These are phyloP conservation scores for Misopates orontium DNA, from an alignment of 257 asterid species.

Conservation along the genomic window DNA sequence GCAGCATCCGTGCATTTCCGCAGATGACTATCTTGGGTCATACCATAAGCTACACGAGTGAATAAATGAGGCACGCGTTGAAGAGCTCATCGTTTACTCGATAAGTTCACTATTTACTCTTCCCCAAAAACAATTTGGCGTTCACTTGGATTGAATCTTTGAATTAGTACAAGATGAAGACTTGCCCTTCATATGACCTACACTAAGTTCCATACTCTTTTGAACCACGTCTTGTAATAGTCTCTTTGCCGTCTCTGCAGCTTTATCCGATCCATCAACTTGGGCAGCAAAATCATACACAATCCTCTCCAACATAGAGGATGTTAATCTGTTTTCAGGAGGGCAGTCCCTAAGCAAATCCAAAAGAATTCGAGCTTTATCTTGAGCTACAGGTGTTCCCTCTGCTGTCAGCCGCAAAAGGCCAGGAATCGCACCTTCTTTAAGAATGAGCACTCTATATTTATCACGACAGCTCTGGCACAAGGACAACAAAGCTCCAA, in stretches of 20 bases:
- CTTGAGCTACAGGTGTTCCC: conserved; percentile 73
- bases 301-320: conserved; percentile 68
- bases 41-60: conserved; percentile 6
- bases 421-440: conserved; percentile 89
- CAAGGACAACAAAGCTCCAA: conserved; percentile 62
- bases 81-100: background rate
- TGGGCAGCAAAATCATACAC: conserved; percentile 71
- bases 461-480: conserved; percentile 73
- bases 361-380: conserved; percentile 66
- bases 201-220: conserved; percentile 63
- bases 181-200: conserved; percentile 36
- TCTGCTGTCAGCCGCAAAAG: conserved; percentile 83
- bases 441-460: conserved; percentile 73
- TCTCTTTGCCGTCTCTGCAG: conserved; percentile 79
- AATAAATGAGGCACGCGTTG: background rate
- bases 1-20: background rate
- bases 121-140: conserved; percentile 16
- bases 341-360: conserved; percentile 73
- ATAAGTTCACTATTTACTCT: conserved; percentile 10
- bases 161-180: conserved; percentile 42
- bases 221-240: conserved; percentile 68
- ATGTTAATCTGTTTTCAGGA: conserved; percentile 47
- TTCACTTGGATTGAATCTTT: conserved; percentile 26
- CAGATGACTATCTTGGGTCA: background rate
- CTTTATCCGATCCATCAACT: conserved; percentile 68